Percentiles rank a stretch among this genome's conserved stretches.
Conservation (phyloP, 345 rosid genomes). For the Erucastrum elatum region DNA sequence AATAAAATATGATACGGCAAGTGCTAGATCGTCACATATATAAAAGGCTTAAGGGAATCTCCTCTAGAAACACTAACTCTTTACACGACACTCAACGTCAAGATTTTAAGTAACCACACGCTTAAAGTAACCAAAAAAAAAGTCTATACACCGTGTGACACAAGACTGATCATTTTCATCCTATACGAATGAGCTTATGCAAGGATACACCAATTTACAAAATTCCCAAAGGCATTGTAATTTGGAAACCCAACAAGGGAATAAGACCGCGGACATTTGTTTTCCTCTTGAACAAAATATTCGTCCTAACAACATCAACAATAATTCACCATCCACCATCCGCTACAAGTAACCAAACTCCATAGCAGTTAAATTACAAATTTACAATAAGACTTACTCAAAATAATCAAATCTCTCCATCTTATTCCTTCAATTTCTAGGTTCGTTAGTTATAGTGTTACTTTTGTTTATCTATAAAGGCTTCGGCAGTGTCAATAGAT, state of each 20-base stretch:
- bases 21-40: background rate
- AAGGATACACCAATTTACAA: background rate
- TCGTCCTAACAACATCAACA: slow-evolving; percentile 25
- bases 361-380: slow-evolving; percentile 62
- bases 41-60: background rate
- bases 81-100: background rate
- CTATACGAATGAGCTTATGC: background rate
- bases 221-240: background rate
- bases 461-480: background rate
- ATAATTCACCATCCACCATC: slow-evolving; percentile 79
- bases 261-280: no score
- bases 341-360: slow-evolving; percentile 74
- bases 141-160: background rate
- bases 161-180: background rate
- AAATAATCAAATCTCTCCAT: background rate
- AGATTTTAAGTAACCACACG: no score
- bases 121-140: background rate
- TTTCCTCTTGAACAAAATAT: slow-evolving; percentile 20
- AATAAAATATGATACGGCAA: background rate
- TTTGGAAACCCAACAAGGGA: background rate
- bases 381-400: background rate
- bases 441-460: no score
- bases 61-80: background rate
- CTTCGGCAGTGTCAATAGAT: slow-evolving; percentile 23
- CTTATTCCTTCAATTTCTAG: background rate